Base-by-base conservation (phyloP, 1,284 basidiomycete species). In the Lignosus rhinocerotis region DNA sequence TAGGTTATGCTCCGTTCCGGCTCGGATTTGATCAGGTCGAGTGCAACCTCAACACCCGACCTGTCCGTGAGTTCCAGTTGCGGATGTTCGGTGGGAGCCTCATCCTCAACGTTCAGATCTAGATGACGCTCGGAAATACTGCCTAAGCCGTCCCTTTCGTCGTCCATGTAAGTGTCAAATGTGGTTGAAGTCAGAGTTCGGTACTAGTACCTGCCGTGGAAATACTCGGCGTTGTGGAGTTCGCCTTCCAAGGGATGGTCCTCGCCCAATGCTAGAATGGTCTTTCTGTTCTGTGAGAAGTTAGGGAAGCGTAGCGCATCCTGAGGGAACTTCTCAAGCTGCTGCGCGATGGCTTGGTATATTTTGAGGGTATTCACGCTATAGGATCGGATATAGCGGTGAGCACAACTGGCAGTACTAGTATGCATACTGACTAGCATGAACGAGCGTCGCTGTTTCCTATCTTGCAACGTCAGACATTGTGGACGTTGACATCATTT, bases 181-280 rank as follows among this genome's bases (percentile, higher is more conserved):
- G 11, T 43, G n/a, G 11, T 25, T 10, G 17, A 44, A 14, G 43
- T 11, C 11, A 44, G 8, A 44, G 30, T 11, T n/a, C 19, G 19
- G 14, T 30, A 30, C 43, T 21, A 9, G 56, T 59, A 83, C 88
- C 80, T 84, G 66, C 90, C 89, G 66, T 92, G 89, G 68, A 98
- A 96, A 72, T 96, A 97, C 62, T 90, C 83, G 11, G 96, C 96
- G 55, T 84, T 88, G 66, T 93, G 88, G 34, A 85, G 73, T 30
- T 85, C 83, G 3, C 95, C 95, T 50, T 85, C 80, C 2, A 97
- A 77, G 4, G 96, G 96, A 0, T 79, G 79, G n/a, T 77, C 74
- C 43, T 86, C 80, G 4, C 94, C 94, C 50, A 80, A 73, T 1
- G 82, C 87, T 56, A 92, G 77, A 48, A 91, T 80, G 0, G 88